Evolutionary conservation across 371 early-diverging fungal genomes (phyloP), one percentile per base, ranked within the genome.

Genomic region (Encephalitozoon hellem): DNA sequence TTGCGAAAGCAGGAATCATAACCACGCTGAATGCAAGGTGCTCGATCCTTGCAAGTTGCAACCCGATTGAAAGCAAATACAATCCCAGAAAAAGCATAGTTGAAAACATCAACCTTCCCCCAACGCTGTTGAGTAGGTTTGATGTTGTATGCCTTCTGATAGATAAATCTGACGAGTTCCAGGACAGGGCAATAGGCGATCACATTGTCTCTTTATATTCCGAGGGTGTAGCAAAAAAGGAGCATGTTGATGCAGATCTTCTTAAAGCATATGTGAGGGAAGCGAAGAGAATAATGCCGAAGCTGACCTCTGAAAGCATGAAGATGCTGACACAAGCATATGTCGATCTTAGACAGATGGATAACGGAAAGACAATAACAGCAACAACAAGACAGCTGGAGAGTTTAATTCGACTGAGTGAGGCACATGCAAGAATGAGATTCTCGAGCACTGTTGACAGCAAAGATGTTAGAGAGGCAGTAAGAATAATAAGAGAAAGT

Each of bases 331-430:
- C 90, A 0, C 87, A 90, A 52, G 86, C 84, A 49, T 99, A 97
- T 84, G 90, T 94, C 9, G 89, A 91, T 34, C 86, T 97, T 77
- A 88, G 99, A 9, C 88, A 89, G 72, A 85, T 91, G 67, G 94
- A 79, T 80, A 87, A 77, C 54, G 89, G 88, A 23, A 91, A 90
- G 66, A 90, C 91, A 28, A 89, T 96, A 34, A 91, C 94, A 15
- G 95, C 95, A 0, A 99, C 99, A 0, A 96, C 97, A 1, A 89
- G 98, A 69, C 98, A 98, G 86, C 87, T 99, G 38, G 99, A 99
- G 87, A 92, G 92, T 25, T 90, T 99, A 90, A 94, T 99, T 78
- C 90, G 99, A 55, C 88, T 99, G 82, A 86, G 94, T 21, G 99
- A 99, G 83, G 98, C 97, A 1, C 94, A 94, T 79, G 99, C 98